Evolutionary conservation across 2,329 filamentous ascomycete species (phyloP), one percentile per base, ranked within the genome.

Genomic region (Colletotrichum lentis): DNA sequence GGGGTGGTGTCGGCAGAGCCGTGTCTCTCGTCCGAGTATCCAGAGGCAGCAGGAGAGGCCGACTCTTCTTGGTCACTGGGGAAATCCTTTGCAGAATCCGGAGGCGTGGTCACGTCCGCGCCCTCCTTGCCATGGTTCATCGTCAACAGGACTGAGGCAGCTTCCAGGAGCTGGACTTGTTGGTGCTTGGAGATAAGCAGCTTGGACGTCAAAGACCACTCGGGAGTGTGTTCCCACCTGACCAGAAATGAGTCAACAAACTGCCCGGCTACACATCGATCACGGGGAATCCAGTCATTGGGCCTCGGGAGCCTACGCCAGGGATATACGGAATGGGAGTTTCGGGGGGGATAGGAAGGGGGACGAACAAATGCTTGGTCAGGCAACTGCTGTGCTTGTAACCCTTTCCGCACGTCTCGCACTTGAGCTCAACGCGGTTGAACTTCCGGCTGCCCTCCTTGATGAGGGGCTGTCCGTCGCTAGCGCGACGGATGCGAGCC

Each of bases 351-450:
- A 80, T 82, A 82, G 82, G 81, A 82, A 84, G 86, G 89, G 86
- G 84, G 86, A 97, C 96, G 88, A 90, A 98, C 96, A 97, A 91
- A 90, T 99, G 96, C 89, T 98, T 99, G 80, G 93, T 96, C 86
- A 99, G 89, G 89, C 96, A 99, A 85, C 96, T 98, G 89, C 94
- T 97, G 87, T 99, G 96, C 90, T 99, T 99, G 89, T 99, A 99
- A 83, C 94, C 94, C 87, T 99, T 99, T 81, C 95, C 95, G 85
- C 96, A 99, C 82, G 94, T 95, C 79, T 97, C 93, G 84, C 96
- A 99, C 81, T 92, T 93, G 78, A 99, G 88, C 80, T 98, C 95
- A 76, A 90, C 89, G 76, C 90, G 88, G 82, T 88, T 91, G 80
- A 88, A 87, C 82, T 93, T 94, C 83, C 94, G 94, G 81, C 87